phyloP scores from a whole-genome alignment of 768 basidiomycete genomes.

The Podaxis sp. region DNA sequence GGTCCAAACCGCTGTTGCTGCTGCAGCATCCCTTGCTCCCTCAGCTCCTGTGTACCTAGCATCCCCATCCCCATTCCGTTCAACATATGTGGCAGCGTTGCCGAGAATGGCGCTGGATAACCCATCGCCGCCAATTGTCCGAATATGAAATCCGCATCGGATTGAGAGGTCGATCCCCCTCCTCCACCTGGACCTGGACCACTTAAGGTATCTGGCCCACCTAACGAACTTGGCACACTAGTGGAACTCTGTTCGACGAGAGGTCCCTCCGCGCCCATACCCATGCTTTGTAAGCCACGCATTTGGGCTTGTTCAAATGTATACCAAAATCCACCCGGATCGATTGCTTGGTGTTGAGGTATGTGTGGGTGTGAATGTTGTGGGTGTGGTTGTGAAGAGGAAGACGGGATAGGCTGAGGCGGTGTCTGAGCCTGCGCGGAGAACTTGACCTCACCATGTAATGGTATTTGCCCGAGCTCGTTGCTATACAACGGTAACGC shows the following conservation, averaged over 20 bases:
- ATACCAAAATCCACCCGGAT: conserved; percentile 12
- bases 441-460: conserved; percentile 32
- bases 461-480: conserved; percentile 55
- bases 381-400: not conserved
- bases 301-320: not conserved
- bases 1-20: not conserved
- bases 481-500: conserved; percentile 58
- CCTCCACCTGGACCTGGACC: not conserved
- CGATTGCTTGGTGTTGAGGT: not conserved
- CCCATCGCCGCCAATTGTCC: conserved; percentile 13
- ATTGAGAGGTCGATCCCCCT: not conserved
- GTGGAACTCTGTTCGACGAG: not conserved
- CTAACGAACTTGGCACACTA: not conserved
- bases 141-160: conserved; percentile 12
- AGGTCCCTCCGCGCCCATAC: not conserved
- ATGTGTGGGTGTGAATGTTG: not conserved
- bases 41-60: not conserved
- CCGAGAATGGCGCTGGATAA: conserved; percentile 5
- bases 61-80: conserved; percentile 11
- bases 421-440: conserved; percentile 11
- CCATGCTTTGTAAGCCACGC: not conserved
- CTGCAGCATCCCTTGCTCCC: not conserved
- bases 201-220: not conserved
- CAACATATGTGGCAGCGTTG: conserved; percentile 4
- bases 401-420: not conserved